Conservation (phyloP, 1,284 basidiomycete genomes). For the Boletus sp. region DNA sequence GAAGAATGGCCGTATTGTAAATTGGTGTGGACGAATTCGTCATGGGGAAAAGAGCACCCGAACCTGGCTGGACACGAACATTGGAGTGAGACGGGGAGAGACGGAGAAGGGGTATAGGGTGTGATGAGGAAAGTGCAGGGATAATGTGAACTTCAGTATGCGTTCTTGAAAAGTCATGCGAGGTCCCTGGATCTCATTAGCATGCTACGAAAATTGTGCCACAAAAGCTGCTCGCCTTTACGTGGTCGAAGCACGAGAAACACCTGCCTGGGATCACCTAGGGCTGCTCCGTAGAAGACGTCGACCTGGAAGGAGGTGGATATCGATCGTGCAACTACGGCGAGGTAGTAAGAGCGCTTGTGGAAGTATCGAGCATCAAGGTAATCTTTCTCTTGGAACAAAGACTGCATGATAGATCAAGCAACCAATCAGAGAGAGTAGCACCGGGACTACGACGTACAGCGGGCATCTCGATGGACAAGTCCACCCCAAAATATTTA, state of each 20-base stretch:
- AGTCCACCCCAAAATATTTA: constrained; percentile 69
- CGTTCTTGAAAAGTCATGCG: constrained; percentile 65
- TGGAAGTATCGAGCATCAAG: constrained; percentile 88
- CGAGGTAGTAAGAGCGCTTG: constrained; percentile 89
- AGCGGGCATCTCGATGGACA: constrained; percentile 84
- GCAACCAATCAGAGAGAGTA: background rate
- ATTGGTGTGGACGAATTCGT: constrained; percentile 55
- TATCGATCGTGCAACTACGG: constrained; percentile 71
- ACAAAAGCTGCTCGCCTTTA: constrained; percentile 43
- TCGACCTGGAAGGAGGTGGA: constrained; percentile 49
- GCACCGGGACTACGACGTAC: constrained; percentile 43
- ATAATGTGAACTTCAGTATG: constrained; percentile 73
- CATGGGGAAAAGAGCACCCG: background rate
- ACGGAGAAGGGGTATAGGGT: constrained; percentile 59
- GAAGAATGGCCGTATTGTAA: constrained; percentile 78
- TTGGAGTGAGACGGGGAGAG: constrained; percentile 78
- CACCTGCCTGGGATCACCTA: constrained; percentile 65
- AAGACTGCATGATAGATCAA: constrained; percentile 38
- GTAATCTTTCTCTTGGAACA: constrained; percentile 96
- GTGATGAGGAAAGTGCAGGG: constrained; percentile 55
- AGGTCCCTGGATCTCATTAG: constrained; percentile 40
- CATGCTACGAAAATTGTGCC: constrained; percentile 16
- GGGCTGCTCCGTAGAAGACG: constrained; percentile 55
- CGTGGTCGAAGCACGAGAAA: constrained; percentile 59
- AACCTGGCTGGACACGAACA: constrained; percentile 44